Base-by-base conservation (phyloP, 2,329 filamentous ascomycete species). In the Dactylellina haptotyla region DNA sequence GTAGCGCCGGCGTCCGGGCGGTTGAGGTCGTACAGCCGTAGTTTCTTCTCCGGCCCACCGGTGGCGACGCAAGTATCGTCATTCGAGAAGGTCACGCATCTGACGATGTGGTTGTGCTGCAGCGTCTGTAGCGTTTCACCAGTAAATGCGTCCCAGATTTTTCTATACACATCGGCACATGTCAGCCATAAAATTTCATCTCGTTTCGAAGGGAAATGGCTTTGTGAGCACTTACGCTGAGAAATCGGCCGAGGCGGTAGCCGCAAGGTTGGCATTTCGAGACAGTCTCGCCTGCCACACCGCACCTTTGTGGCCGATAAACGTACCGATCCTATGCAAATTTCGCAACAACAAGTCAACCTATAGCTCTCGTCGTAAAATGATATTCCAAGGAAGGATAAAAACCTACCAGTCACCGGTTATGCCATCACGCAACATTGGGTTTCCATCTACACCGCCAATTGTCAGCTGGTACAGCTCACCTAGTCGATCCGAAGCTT, bases 291-390 rank as follows among this genome's bases (percentile, higher is more conserved):
- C 92, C 83, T 97, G 93, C 93, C 95, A 99, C 72, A 98, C 94
- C 37, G 95, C 95, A 75, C 95, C 95, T 83, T 99, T 98, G 84
- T 99, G 95, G 41, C 95, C 95, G 78, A 99, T 90, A 80, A 98
- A 98, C 37, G 95, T 98, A 53, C 95, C 95, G 78, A 98, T 98
- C 91, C 86, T 87, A 67, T 10, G 37, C 39, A 43, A 32, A 28
- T 18, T 16, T 20, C 25, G 30, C 5, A 75, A 50, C 78, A 18
- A 16, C 3, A 57, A 26, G 23, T 46, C 25, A 20, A 76, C 57
- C 77, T 71, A 51, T 30, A 51, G 12, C 23, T 50, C 37, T 18
- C 26, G 16, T 23, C 30, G 25, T 10, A 34, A 30, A n/a, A 45
- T 9, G 26, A 18, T 28, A 18, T 20, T 18, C 12, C 10, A 16